These are phyloP conservation scores for Lagenidium giganteum DNA, from an alignment of 352 stramenopile genomes.

Conservation along the genomic window DNA sequence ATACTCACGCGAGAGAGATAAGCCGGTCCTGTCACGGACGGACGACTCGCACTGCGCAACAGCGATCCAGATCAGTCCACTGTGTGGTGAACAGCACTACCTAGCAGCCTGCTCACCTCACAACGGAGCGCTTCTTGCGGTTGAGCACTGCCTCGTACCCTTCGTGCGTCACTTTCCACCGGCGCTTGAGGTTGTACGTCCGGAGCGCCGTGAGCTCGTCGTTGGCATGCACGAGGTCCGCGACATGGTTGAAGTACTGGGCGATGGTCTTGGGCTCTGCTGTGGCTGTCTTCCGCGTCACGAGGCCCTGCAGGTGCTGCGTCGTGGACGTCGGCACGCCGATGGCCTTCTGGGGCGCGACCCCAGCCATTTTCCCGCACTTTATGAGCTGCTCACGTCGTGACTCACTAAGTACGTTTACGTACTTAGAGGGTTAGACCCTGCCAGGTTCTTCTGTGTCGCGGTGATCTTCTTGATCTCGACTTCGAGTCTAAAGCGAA, in stretches of 20 bases:
- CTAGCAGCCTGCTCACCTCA: conserved; percentile 12
- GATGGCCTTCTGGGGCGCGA: conserved; percentile 12
- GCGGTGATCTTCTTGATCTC: no score
- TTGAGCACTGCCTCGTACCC: conserved; percentile 77
- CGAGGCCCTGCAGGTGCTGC: conserved; percentile 63
- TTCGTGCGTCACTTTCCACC: conserved; percentile 45
- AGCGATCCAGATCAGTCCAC: neutral
- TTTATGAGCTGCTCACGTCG: neutral
- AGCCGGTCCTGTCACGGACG: conserved; percentile 12
- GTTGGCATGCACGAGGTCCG: conserved; percentile 48
- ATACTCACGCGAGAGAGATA: conserved; percentile 13
- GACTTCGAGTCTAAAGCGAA: no score
- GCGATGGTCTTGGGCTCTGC: conserved; percentile 51
- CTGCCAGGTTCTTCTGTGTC: neutral
- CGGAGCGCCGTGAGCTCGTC: conserved; percentile 43
- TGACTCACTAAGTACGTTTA: conserved; percentile 9
- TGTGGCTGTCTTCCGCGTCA: conserved; percentile 39
- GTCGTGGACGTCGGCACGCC: conserved; percentile 24
- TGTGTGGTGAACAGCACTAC: neutral
- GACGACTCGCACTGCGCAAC: conserved; percentile 1
- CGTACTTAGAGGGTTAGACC: conserved; percentile 1
- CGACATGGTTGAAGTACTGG: conserved; percentile 73
- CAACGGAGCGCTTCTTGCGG: conserved; percentile 50
- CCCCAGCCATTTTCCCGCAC: conserved; percentile 5
- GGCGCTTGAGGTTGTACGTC: conserved; percentile 63